Evolutionary conservation across 2,329 filamentous ascomycete species (phyloP), one percentile per base, ranked within the genome.

Genomic region (Paraphoma chrysanthemicola): DNA sequence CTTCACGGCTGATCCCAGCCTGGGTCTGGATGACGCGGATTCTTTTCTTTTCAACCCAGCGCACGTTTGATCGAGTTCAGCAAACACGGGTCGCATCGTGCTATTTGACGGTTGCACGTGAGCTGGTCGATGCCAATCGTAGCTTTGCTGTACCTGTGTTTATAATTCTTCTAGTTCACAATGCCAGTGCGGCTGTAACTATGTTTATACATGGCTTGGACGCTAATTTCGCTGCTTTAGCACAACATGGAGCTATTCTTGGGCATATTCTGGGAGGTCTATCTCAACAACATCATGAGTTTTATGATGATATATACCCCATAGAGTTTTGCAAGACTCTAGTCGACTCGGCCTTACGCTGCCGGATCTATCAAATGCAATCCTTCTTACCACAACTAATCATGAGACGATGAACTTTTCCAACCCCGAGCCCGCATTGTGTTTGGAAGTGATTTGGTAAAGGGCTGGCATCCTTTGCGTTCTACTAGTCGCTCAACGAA

Each of bases 1-100:
- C 28, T 70, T 66, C 23, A 33, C 57, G 0, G 45, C 53, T 33
- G 47, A 56, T 36, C 28, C 46, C 5, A 53, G 53, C 1, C 44
- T 65, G 8, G 43, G 44, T 28, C 29, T 68, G 10, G 36, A 62
- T 16, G 44, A 48, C 51, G 18, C 51, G 14, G 16, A 28, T 5
- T n/a, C 18, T 29, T 48, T 53, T 14, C 39, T 47, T 3, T 53
- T 53, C 36, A 28, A 39, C 17, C 9, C 49, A 8, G 18, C 49
- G 18, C 30, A 42, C 10, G 11, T 2, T 5, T 29, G 12, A 30
- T 28, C 12, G 23, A 16, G 14, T 6, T 23, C n/a, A 8, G 29
- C 39, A 18, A 14, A 29, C 2, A 33, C 2, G 14, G 23, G 12
- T 9, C 2, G 36, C 7, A 11, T 12, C 16, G 10, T 14, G 6